phyloP scores from a whole-genome alignment of 1,284 basidiomycete species.

The Melampsora abietis-canadensis region DNA sequence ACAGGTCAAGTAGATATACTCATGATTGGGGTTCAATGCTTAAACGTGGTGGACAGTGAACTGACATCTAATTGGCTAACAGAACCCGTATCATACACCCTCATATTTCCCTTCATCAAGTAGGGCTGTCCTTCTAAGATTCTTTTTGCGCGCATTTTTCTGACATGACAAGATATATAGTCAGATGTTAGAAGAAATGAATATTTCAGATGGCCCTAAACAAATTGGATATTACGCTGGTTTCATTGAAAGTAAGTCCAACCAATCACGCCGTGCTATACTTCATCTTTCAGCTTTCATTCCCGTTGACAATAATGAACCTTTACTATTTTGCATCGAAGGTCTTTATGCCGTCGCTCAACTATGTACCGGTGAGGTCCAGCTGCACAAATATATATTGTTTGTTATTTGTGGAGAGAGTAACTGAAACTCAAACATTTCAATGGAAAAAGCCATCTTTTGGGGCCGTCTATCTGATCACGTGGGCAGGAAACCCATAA shows the following conservation, averaged over 20 bases:
- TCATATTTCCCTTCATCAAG: slow-evolving; percentile 44
- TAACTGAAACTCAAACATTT: no score
- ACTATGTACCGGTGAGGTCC: slow-evolving; percentile 20
- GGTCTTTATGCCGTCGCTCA: slow-evolving; percentile 40
- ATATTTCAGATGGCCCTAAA: slow-evolving; percentile 27
- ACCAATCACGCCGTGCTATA: not conserved
- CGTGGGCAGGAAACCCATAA: slow-evolving; percentile 41
- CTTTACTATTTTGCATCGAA: not conserved
- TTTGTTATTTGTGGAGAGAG: no score
- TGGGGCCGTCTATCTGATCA: slow-evolving; percentile 46
- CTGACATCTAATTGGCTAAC: no score
- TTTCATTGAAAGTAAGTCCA: slow-evolving; percentile 35
- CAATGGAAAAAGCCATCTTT: slow-evolving; percentile 42
- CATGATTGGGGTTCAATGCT: no score
- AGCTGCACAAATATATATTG: not conserved
- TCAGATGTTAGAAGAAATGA: slow-evolving; percentile 40
- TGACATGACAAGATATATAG: not conserved
- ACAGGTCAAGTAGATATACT: slow-evolving; percentile 2
- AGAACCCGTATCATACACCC: slow-evolving; percentile 38
- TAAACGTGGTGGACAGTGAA: no score
- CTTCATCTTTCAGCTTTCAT: not conserved
- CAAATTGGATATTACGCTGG: slow-evolving; percentile 41
- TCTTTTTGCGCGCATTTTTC: no score
- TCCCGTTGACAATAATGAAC: not conserved
- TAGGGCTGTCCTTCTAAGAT: not conserved